A percentile compares a stretch with the other conserved stretches of the same genome.
Conservation (phyloP, 2,329 filamentous ascomycete species). For the Lasiodiplodia sp. region DNA sequence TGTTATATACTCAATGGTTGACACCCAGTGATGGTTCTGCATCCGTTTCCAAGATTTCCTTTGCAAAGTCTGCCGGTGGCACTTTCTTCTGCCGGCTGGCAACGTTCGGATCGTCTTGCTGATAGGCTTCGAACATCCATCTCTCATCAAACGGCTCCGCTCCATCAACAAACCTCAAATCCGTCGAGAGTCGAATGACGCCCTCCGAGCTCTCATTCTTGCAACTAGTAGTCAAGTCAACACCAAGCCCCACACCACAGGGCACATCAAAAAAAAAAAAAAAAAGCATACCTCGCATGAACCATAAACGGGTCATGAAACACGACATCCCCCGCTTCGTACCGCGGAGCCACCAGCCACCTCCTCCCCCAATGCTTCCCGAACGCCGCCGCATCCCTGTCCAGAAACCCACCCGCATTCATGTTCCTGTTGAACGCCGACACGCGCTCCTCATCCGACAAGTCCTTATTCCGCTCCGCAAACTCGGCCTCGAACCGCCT, state of each 20-base stretch:
- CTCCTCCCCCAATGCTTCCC: slow-evolving; percentile 1
- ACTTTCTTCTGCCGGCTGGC: not conserved
- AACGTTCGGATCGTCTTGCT: not conserved
- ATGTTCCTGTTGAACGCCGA: slow-evolving; percentile 30
- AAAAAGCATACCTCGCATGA: not conserved
- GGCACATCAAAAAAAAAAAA: not conserved
- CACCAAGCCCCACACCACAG: not conserved
- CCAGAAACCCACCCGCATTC: slow-evolving; percentile 26
- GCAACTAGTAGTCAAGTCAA: not conserved
- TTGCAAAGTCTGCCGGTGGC: not conserved
- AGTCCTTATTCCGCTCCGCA: not conserved
- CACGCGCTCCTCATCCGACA: slow-evolving; percentile 25
- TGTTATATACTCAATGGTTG: not conserved
- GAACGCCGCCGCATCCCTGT: slow-evolving; percentile 5
- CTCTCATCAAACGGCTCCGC: not conserved
- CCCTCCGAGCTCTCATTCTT: slow-evolving; percentile 22
- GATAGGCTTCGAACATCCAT: not conserved
- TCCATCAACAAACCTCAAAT: not conserved
- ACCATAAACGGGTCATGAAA: slow-evolving; percentile 3
- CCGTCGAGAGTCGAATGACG: slow-evolving; percentile 12
- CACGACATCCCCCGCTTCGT: slow-evolving; percentile 28
- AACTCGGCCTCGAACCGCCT: not conserved
- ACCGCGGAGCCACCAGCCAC: slow-evolving; percentile 10
- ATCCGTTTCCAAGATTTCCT: not conserved
- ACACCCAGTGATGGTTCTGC: not conserved